Base-by-base conservation (phyloP, 768 basidiomycete genomes). In the Pisolithus orientalis region DNA sequence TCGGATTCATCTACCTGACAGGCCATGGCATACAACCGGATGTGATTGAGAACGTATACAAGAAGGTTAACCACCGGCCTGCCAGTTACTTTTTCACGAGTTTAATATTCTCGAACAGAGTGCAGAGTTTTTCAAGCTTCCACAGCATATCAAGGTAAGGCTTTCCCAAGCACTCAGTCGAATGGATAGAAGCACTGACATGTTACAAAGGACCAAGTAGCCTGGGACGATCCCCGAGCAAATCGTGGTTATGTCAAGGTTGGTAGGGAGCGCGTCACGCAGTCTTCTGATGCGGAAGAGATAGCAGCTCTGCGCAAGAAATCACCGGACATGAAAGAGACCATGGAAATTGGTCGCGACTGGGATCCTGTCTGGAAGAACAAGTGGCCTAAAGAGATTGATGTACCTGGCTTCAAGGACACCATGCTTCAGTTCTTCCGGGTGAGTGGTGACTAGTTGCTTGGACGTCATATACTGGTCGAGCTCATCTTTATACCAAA, bases 281-380 rank as follows among this genome's bases (percentile, higher is more conserved):
- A 87, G 55, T 83, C 84, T 25, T 71, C 76, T 31, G 80, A 90
- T 66, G 75, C 81, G 9, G 67, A 74, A 16, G 89, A 90, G 69
- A 92, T 94, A 58, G 84, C 83, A 43, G 66, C 75, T 42, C 70
- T 93, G 21, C 82, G 91, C n/a, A 73, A 70, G 53, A 82, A 80
- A 53, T 82, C 90, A 0, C 90, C 91, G 0, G 90, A 91, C 63
- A 82, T 70, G 69, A 90, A 91, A 67, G 90, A 94, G 66, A 75
- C 82, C 7, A 90, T 94, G 83, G 91, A 94, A 66, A 92, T 94
- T 43, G 90, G 92, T 29, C 77, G 86, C 25, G 90, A 94, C 53
- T 87, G 85, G 82, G 89, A 88, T 57, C 72, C 77, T 14, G 75
- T 69, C 38, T 90, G 85, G 84, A 82, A 79, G 64, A 94, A 94